Conservation (phyloP, 1,284 basidiomycete genomes). For the Macrocybe sp. region DNA sequence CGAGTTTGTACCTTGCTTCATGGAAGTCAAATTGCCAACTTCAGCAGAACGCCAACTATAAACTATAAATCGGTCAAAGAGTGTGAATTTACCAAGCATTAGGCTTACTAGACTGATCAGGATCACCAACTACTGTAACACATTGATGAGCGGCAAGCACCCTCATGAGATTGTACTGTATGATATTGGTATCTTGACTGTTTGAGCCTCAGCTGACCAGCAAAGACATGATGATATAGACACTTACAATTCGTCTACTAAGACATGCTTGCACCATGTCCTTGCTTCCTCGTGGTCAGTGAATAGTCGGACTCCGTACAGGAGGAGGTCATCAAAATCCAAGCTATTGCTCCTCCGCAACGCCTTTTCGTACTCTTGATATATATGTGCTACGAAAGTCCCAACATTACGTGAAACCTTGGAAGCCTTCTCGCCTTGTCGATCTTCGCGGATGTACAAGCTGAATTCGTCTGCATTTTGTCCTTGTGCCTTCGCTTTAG, state of each 20-base stretch:
- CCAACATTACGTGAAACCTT: conserved; percentile 24
- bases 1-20: conserved; percentile 53
- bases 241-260: conserved; percentile 88
- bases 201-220: not conserved
- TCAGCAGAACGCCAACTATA: conserved; percentile 91
- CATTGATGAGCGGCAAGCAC: conserved; percentile 57
- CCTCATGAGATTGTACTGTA: conserved; percentile 83
- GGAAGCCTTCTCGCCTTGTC: conserved; percentile 10
- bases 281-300: conserved; percentile 47
- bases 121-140: conserved; percentile 87
- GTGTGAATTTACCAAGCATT: not conserved
- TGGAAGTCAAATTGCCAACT: conserved; percentile 72
- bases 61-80: conserved; percentile 35
- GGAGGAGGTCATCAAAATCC: conserved; percentile 88
- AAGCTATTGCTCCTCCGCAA: conserved; percentile 67
- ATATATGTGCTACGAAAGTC: conserved; percentile 50
- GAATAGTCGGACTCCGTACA: conserved; percentile 78
- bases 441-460: conserved; percentile 14
- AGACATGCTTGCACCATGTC: conserved; percentile 67
- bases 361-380: conserved; percentile 64
- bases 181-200: conserved; percentile 86
- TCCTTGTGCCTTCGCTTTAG: conserved; percentile 78
- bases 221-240: conserved; percentile 10
- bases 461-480: conserved; percentile 46
- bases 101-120: conserved; percentile 79